Evolutionary conservation across 495 filamentous ascomycete genomes (phyloP).

Genomic region (Aspergillus biplanus): DNA sequence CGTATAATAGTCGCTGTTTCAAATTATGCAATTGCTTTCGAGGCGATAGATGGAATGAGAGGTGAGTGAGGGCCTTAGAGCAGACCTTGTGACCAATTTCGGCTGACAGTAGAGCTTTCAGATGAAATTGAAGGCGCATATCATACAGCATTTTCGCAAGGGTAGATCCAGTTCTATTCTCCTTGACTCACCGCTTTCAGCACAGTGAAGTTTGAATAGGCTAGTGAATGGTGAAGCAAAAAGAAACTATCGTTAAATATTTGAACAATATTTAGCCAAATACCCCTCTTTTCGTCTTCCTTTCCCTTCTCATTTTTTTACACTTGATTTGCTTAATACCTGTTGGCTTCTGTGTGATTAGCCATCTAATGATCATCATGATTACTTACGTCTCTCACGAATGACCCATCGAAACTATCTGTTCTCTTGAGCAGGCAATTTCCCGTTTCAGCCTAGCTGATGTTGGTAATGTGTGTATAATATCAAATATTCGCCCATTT

Average conservation of each 20-base stretch:
- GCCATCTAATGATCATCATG: conserved; percentile 1
- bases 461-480: not conserved
- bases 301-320: not conserved
- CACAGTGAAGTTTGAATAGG: too few relatives aligned
- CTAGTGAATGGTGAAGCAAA: not conserved
- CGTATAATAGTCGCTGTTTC: conserved; percentile 53
- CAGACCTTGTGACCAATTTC: not conserved
- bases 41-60: conserved; percentile 66
- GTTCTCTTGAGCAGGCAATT: not conserved
- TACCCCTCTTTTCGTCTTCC: not conserved
- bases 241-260: not conserved
- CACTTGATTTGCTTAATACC: not conserved
- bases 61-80: conserved; percentile 39
- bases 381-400: not conserved
- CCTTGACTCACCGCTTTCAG: not conserved
- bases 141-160: conserved; percentile 45
- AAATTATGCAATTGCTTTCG: conserved; percentile 62
- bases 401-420: not conserved
- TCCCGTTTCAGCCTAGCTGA: not conserved
- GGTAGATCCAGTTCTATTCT: conserved; percentile 7
- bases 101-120: conserved; percentile 25
- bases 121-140: conserved; percentile 53
- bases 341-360: not conserved
- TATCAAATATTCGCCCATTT: not conserved
- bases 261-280: not conserved